phyloP scores from a whole-genome alignment of 139 green algal species.

The Tetraselmis striata region DNA sequence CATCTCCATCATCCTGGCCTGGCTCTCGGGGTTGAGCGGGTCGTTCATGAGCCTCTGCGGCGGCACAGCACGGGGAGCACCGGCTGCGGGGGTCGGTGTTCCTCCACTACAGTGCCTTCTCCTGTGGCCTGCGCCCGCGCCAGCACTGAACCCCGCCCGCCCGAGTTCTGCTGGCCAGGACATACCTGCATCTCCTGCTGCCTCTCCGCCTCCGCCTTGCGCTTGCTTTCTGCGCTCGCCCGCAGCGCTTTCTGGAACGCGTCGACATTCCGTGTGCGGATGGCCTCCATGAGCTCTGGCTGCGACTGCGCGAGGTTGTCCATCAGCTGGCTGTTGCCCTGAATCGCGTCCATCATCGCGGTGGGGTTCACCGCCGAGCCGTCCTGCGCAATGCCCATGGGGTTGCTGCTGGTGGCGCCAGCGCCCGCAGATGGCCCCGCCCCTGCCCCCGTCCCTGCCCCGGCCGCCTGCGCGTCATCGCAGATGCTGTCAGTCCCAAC shows the following conservation, averaged over 20 bases:
- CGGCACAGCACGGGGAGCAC: no score
- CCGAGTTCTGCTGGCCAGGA: no score
- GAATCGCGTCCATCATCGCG: conserved; percentile 1
- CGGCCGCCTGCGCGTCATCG: no score
- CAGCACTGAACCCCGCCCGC: no score
- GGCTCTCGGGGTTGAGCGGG: conserved; percentile 1
- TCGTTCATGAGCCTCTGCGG: not conserved
- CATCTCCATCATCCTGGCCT: conserved; percentile 23
- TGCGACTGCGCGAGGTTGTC: not conserved
- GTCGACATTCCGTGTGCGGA: conserved; percentile 3
- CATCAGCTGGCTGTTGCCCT: conserved; percentile 5
- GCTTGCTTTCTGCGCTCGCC: not conserved
- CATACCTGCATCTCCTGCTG: conserved; percentile 2
- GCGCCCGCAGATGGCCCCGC: no score
- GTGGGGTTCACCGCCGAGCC: conserved; percentile 4
- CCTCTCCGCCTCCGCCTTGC: conserved; percentile 1
- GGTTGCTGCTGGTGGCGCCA: no score
- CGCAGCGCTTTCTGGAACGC: not conserved
- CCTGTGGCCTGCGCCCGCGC: no score
- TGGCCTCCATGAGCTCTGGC: conserved; percentile 1
- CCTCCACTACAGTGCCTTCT: no score
- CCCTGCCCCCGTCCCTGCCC: no score
- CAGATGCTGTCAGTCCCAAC: no score
- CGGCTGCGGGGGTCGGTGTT: no score
- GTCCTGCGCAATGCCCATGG: not conserved